These are phyloP conservation scores for Tricholoma furcatifolium DNA, from an alignment of 768 basidiomycete species.

Conservation along the genomic window DNA sequence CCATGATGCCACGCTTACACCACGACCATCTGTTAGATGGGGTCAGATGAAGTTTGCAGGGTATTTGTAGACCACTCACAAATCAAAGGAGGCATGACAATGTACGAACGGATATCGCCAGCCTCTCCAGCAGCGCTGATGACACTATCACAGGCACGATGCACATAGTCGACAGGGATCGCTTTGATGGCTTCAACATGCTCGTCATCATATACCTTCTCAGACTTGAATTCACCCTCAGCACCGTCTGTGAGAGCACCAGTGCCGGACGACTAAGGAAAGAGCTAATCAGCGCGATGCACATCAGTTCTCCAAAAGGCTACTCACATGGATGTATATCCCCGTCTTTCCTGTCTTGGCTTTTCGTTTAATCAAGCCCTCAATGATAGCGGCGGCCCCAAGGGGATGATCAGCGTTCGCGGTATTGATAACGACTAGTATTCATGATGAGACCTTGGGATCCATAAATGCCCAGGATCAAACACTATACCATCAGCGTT, in stretches of 20 bases:
- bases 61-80: background rate
- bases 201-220: conserved; percentile 17
- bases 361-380: conserved; percentile 15
- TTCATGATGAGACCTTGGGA: background rate
- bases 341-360: conserved; percentile 10
- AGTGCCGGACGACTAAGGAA: conserved; percentile 10
- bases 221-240: conserved; percentile 11
- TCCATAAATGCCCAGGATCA: too few species aligned
- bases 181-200: conserved; percentile 16
- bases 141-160: conserved; percentile 12
- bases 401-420: conserved; percentile 16
- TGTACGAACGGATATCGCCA: conserved; percentile 15
- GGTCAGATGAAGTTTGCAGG: background rate
- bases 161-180: conserved; percentile 15
- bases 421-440: conserved; percentile 12
- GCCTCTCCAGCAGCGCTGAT: conserved; percentile 14
- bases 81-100: conserved; percentile 16
- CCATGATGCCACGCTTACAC: conserved; percentile 7
- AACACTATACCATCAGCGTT: conserved; percentile 12
- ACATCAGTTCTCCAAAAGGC: background rate
- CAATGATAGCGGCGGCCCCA: conserved; percentile 12
- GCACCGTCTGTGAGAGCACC: conserved; percentile 13
- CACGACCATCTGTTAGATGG: conserved; percentile 12
- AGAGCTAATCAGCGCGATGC: background rate
- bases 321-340: conserved; percentile 14